Base-by-base conservation (phyloP, 2,329 filamentous ascomycete genomes). In the Ceratocystis huliohia region DNA sequence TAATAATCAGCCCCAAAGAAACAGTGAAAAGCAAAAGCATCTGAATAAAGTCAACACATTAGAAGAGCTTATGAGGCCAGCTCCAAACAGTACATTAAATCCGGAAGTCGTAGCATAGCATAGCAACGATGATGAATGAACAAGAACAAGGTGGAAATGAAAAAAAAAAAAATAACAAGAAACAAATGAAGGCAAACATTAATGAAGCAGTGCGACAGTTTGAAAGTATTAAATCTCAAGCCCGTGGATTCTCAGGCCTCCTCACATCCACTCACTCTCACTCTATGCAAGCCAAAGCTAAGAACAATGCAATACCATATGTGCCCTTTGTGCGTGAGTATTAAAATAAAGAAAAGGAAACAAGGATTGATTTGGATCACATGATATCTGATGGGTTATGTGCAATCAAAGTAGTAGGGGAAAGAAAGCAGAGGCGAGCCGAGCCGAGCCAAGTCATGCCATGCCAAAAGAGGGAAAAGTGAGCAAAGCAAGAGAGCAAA, bases 341-440 rank as follows among this genome's bases (percentile, higher is more conserved):
- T 53, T 53, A 53, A 17, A 59, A 28, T 45, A 63, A 63, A 62
- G 44, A 56, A 56, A 46, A 44, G 56, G 56, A 62, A 57, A 53
- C 61, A 66, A 64, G 28, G 45, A 17, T n/a, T 59, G 63, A 62
- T 66, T 61, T 25, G 46, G 46, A 50, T 63, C 65, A 66, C 45
- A 15, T 62, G 45, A 66, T 66, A 66, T 66, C 59, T 66, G 57
- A 62, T 44, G 37, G 44, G 41, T 65, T 57, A 66, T 66, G 65
- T 57, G 65, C 59, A 28, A 46, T 33, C 61, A 50, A 61, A 64
- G 62, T 62, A 67, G 41, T 33, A 22, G 13, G 57, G 25, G 44
- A 57, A 22, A 57, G 25, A 63, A 65, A 45, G 61, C 28, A 61
- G 22, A 25, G 25, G 10, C 56, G 37, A 13, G 37, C 37, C 37